Conservation (phyloP, 2,329 filamentous ascomycete genomes). For the Colletotrichum horii region DNA sequence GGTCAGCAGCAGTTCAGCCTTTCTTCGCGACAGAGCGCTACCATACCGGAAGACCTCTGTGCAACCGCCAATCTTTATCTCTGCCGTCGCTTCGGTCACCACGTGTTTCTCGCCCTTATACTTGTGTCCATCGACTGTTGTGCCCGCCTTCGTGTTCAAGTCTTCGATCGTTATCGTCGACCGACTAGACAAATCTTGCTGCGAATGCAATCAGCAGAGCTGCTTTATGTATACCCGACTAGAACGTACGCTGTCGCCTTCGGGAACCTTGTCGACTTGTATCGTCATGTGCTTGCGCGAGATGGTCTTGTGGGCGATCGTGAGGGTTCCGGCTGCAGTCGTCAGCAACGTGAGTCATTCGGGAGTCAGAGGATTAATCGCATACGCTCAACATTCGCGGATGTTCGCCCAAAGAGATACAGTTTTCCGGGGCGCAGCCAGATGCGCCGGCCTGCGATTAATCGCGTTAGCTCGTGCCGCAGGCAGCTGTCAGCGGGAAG, state of each 20-base stretch:
- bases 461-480: constrained; percentile 6
- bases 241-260: constrained; percentile 68
- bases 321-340: constrained; percentile 65
- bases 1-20: neutral
- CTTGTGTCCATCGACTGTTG: constrained; percentile 74
- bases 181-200: constrained; percentile 68
- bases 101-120: constrained; percentile 67
- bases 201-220: neutral
- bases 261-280: constrained; percentile 67
- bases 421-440: constrained; percentile 88
- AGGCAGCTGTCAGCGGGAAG: neutral
- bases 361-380: neutral
- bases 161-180: constrained; percentile 79
- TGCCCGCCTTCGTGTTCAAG: constrained; percentile 83
- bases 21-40: neutral
- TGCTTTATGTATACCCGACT: neutral
- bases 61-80: constrained; percentile 75
- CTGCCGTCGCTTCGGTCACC: constrained; percentile 60
- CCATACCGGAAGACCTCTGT: constrained; percentile 64
- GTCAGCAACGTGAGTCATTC: neutral
- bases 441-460: constrained; percentile 53
- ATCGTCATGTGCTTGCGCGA: constrained; percentile 89
- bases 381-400: constrained; percentile 60
- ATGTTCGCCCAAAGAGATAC: constrained; percentile 85
- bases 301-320: constrained; percentile 80